phyloP scores from a whole-genome alignment of 208 protist species.

The Acanthamoeba rhysodes region DNA sequence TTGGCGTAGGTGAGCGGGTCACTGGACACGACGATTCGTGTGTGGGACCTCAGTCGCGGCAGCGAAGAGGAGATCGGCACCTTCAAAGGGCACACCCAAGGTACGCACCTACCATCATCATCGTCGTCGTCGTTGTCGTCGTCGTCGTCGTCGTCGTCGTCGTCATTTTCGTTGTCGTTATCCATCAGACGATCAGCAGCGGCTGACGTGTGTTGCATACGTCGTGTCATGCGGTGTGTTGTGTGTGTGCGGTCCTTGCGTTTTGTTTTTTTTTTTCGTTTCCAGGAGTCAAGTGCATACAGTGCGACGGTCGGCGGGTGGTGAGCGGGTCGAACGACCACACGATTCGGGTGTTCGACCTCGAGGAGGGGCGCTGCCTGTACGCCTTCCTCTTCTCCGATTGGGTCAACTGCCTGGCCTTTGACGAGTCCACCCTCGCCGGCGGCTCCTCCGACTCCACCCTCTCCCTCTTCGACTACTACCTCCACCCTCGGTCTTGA shows the following conservation, averaged over 20 bases:
- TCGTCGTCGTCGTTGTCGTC: not conserved
- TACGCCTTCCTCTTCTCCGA: conserved; percentile 52
- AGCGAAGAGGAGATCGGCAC: conserved; percentile 59
- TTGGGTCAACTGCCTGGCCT: conserved; percentile 30
- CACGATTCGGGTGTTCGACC: conserved; percentile 52
- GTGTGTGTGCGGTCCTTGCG: too few relatives aligned
- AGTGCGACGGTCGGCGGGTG: conserved; percentile 16
- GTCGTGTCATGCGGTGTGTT: not conserved
- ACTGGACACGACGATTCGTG: conserved; percentile 30
- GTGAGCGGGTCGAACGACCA: conserved; percentile 63
- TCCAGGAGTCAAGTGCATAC: conserved; percentile 10
- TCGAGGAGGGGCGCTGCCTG: conserved; percentile 53
- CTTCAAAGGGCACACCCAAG: not conserved
- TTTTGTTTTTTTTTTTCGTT: not conserved
- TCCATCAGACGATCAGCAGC: not conserved
- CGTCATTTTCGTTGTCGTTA: too few relatives aligned
- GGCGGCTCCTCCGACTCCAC: conserved; percentile 5
- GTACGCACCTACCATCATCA: not conserved
- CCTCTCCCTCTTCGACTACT: conserved; percentile 52
- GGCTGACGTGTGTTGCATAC: not conserved
- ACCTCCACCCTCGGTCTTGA: not conserved
- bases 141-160: too few relatives aligned
- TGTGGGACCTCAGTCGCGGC: conserved; percentile 37
- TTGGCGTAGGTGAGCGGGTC: conserved; percentile 6
- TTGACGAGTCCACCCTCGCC: conserved; percentile 46